Conservation (phyloP, 2,329 filamentous ascomycete genomes). For the Arthrobotrys sphaeroides region DNA sequence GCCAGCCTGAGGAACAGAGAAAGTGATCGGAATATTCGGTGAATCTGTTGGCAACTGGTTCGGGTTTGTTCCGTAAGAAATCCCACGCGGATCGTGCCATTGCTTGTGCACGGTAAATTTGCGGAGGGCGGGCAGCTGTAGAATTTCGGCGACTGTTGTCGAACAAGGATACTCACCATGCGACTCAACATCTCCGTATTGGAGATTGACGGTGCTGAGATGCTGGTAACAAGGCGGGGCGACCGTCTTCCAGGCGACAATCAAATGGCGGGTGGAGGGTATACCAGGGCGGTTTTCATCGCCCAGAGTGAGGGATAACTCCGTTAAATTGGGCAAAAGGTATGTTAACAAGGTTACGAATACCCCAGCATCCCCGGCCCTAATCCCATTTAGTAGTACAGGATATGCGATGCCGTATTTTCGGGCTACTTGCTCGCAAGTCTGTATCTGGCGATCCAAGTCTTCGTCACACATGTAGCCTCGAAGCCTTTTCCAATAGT, state of each 20-base stretch:
- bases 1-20: not conserved
- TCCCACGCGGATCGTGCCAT: slow-evolving; percentile 15
- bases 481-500: slow-evolving; percentile 40
- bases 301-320: slow-evolving; percentile 29
- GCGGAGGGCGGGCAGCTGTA: slow-evolving; percentile 26
- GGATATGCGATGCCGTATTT: slow-evolving; percentile 42
- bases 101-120: slow-evolving; percentile 44
- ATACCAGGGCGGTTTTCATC: slow-evolving; percentile 20
- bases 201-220: slow-evolving; percentile 27
- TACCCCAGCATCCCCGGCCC: slow-evolving; percentile 25
- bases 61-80: slow-evolving; percentile 7
- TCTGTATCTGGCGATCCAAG: slow-evolving; percentile 20
- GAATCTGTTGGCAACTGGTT: slow-evolving; percentile 23
- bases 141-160: slow-evolving; percentile 20
- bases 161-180: slow-evolving; percentile 35
- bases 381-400: slow-evolving; percentile 33
- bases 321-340: slow-evolving; percentile 37
- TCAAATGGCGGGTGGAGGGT: slow-evolving; percentile 41
- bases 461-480: slow-evolving; percentile 38
- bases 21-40: slow-evolving; percentile 33
- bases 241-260: slow-evolving; percentile 46
- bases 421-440: slow-evolving; percentile 24
- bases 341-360: slow-evolving; percentile 34
- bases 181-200: slow-evolving; percentile 30
- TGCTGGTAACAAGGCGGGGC: slow-evolving; percentile 30